Evolutionary conservation across 331 rosid species (phyloP), one percentile per base, ranked within the genome.

Genomic region (Quercus lobata): DNA sequence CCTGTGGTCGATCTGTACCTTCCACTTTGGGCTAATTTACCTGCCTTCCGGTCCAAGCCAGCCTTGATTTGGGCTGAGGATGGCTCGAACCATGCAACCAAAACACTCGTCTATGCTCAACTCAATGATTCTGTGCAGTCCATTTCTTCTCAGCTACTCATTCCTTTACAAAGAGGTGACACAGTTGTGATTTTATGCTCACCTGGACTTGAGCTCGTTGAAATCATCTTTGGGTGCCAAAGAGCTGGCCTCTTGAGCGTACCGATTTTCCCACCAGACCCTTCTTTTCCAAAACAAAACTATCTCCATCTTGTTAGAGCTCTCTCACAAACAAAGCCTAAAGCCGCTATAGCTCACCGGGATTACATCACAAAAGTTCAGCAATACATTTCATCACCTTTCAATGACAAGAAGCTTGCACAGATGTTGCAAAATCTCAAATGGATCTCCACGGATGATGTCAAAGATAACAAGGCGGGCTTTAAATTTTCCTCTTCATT

Each of bases 1-100:
- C 92, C 92, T 1, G 93, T 87, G 75, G 98, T 88, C 65, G 93
- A 92, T 71, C 88, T 76, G 72, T 92, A 94, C 91, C 90, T 94
- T 12, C 86, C 88, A 0, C 29, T 88, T 3, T 92, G 98, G 98
- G 90, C 94, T 3, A 91, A 69, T 62, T 68, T 92, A 41, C 92
- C 92, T 0, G 79, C 96, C 60, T 92, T 92, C 83, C 73, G 57
- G 55, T 78, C 92, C 74, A 94, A 91, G 17, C 92, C 95, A 19
- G 96, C 95, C 49, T 94, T 92, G 87, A 84, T 89, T 24, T 91
- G 98, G 98, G 77, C 84, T 25, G 77, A 91, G 24, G 89, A 88
- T 11, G 66, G 71, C 76, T 22, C 70, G 1, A 16, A 41, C 57
- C 24, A 62, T 10, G 19, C 24, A 7, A 49, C 27, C 4, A 72